Conservation (phyloP, 208 protist species). For the Trypanosoma vivax region DNA sequence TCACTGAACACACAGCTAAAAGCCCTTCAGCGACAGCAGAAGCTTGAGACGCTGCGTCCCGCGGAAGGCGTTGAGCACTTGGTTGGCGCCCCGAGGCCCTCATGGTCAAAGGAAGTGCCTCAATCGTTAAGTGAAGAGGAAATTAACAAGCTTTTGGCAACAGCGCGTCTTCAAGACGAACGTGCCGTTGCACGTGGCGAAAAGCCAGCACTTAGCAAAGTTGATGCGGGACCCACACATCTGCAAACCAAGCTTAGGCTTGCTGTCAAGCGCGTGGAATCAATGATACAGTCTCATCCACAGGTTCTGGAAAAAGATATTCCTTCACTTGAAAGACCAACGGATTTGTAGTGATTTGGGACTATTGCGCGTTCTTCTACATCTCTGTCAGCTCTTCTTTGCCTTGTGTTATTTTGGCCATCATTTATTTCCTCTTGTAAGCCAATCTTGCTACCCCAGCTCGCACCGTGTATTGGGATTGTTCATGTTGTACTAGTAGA, state of each 20-base stretch:
- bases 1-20: constrained; percentile 38
- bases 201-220: neutral
- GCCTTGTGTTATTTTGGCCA: too few relatives aligned
- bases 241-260: constrained; percentile 13
- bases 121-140: constrained; percentile 24
- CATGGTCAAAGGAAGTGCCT: constrained; percentile 22
- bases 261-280: constrained; percentile 7
- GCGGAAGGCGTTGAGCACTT: constrained; percentile 15
- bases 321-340: too few relatives aligned
- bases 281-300: constrained; percentile 7
- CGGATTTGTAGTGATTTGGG: too few relatives aligned
- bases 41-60: constrained; percentile 17
- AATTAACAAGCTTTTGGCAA: constrained; percentile 31
- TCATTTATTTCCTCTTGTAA: too few relatives aligned
- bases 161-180: constrained; percentile 38
- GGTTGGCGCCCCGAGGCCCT: constrained; percentile 18
- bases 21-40: constrained; percentile 17
- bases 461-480: too few relatives aligned
- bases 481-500: too few relatives aligned
- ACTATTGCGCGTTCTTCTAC: too few relatives aligned
- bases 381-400: too few relatives aligned
- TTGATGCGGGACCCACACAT: constrained; percentile 1
- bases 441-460: too few relatives aligned
- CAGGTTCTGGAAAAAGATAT: neutral
- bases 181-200: constrained; percentile 7